Conservation (phyloP, 2,329 filamentous ascomycete genomes). For the Claviceps sp. region DNA sequence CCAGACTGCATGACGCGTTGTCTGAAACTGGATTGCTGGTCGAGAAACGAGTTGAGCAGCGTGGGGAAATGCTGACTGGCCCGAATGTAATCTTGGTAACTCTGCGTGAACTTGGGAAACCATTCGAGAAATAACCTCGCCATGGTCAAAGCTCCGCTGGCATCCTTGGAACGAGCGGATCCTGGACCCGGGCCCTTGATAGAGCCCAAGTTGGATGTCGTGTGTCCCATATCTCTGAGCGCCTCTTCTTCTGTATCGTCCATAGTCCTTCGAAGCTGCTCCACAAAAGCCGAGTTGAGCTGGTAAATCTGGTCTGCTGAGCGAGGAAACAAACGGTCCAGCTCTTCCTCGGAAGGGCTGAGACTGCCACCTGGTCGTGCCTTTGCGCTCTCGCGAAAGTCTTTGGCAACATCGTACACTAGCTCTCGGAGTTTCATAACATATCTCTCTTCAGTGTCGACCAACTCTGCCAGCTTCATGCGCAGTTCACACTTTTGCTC, state of each 20-base stretch:
- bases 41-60: conserved; percentile 65
- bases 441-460: conserved; percentile 91
- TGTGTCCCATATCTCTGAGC: conserved; percentile 57
- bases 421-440: conserved; percentile 77
- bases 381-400: conserved; percentile 61
- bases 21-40: conserved; percentile 70
- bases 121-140: conserved; percentile 75
- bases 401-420: conserved; percentile 65
- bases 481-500: conserved; percentile 75
- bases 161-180: conserved; percentile 45
- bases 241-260: conserved; percentile 76
- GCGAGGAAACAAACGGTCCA: conserved; percentile 67
- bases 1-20: conserved; percentile 69
- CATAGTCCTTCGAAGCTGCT: conserved; percentile 61
- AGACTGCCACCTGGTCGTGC: conserved; percentile 44
- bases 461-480: conserved; percentile 77
- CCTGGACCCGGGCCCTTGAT: conserved; percentile 26
- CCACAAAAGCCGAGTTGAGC: conserved; percentile 69
- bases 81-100: conserved; percentile 86
- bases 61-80: conserved; percentile 79
- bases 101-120: conserved; percentile 85
- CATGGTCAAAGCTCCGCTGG: conserved; percentile 64
- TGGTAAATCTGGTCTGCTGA: conserved; percentile 70
- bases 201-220: conserved; percentile 27
- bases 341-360: conserved; percentile 58